phyloP scores from a whole-genome alignment of 805 yeast species.

The Candida ascalaphidarum region DNA sequence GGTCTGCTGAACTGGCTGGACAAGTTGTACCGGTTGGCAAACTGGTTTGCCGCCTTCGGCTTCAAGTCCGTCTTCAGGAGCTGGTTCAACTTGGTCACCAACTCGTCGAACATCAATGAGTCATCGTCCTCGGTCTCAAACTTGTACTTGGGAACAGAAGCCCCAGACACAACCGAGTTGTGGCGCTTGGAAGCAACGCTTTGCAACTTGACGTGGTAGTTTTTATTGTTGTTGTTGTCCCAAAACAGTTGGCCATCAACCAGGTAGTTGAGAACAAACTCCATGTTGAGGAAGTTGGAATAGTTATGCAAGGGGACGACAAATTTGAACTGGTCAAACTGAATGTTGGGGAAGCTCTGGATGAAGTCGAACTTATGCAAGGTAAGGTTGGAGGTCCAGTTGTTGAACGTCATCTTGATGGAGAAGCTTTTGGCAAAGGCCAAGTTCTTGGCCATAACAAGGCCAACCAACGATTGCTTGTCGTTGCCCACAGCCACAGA shows the following conservation, averaged over 20 bases:
- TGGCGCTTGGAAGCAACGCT: slow-evolving; percentile 4
- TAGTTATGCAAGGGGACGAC: slow-evolving; percentile 34
- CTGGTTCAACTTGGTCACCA: no score
- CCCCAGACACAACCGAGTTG: not conserved
- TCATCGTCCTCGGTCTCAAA: slow-evolving; percentile 4
- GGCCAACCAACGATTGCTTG: slow-evolving; percentile 13
- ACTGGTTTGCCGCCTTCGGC: slow-evolving; percentile 5
- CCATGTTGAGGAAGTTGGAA: slow-evolving; percentile 20
- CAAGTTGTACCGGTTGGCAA: slow-evolving; percentile 2
- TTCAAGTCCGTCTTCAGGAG: slow-evolving; percentile 6
- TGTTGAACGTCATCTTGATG: slow-evolving; percentile 42
- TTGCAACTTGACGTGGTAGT: slow-evolving; percentile 28
- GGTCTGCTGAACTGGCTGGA: not conserved
- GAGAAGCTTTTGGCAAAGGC: slow-evolving; percentile 27
- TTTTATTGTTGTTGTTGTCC: slow-evolving; percentile 29
- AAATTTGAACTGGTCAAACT: slow-evolving; percentile 43
- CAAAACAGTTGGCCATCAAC: slow-evolving; percentile 21
- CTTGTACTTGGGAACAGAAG: slow-evolving; percentile 2
- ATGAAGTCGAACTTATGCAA: slow-evolving; percentile 13
- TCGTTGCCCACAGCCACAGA: slow-evolving; percentile 25
- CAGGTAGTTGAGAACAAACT: slow-evolving; percentile 24
- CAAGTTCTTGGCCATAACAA: slow-evolving; percentile 23
- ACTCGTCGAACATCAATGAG: not conserved
- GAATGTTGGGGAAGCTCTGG: slow-evolving; percentile 13
- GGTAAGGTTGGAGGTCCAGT: slow-evolving; percentile 32